Evolutionary conservation across 495 filamentous ascomycete genomes (phyloP), one percentile per base, ranked within the genome.

Genomic region (Xylaria sp.): DNA sequence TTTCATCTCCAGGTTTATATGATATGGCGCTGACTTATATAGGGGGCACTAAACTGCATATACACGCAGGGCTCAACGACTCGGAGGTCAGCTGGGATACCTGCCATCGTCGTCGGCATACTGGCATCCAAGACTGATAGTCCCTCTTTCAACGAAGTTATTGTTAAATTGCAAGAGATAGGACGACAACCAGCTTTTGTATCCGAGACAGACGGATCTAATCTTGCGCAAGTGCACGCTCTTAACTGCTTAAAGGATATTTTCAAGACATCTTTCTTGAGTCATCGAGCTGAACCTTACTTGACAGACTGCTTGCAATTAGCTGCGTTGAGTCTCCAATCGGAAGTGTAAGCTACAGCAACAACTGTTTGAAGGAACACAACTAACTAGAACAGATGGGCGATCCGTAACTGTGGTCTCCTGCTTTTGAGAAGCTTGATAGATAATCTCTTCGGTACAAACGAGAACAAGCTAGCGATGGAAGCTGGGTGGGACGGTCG

Each of bases 141-240:
- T 4, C 82, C 84, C 8, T 83, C 85, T 40, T 88, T 89, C 53
- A 73, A 82, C n/a, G 80, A 86, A 31, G 84, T 88, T 6, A 86
- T 89, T 44, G 70, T 74, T 24, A 79, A 79, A 4, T 78, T 90
- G 7, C 79, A 79, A 63, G 75, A 80, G 14, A 85, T 95, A 37
- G 90, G 91, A n/a, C 76, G 83, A 12, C 75, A 84, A 37, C 84
- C 88, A 5, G 87, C 87, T 8, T 70, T 71, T 1, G 74, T 83
- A 24, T 78, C 82, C 0, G 80, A 88, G 62, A 87, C 87, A 2
- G 89, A 93, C 65, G 81, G 88, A 14, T 87, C 89, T 8, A 89
- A 92, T 53, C 79, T 98, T 17, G 91, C 94, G 17, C 96, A 98
- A 81, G 96, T 98, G 2, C 96, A 99, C 76, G 93, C 95, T 0